Percentiles rank a stretch among this genome's conserved stretches.
Evolutionary conservation across 2,329 filamentous ascomycete genomes (phyloP).

Genomic region (Pseudogymnoascus sp.): DNA sequence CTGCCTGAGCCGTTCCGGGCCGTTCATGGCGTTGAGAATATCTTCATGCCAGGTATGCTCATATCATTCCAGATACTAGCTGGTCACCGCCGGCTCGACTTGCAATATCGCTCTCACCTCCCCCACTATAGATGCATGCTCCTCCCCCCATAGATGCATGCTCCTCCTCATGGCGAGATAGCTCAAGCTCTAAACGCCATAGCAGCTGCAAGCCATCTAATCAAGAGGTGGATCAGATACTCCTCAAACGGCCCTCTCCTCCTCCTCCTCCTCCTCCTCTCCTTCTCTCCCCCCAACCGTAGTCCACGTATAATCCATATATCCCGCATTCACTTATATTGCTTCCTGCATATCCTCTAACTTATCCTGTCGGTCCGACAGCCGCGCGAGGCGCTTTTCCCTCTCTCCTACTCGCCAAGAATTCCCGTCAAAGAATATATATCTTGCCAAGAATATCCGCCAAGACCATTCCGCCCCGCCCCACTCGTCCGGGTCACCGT

Average conservation of each 20-base stretch:
- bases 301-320: neutral
- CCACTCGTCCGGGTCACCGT: conserved; percentile 8
- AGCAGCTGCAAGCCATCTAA: neutral
- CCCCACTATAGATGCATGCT: neutral
- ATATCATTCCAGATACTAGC: neutral
- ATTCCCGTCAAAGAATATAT: neutral
- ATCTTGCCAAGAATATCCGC: neutral
- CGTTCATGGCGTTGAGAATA: neutral
- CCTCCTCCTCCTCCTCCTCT: neutral
- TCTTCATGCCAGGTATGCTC: neutral
- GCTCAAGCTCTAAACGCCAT: neutral
- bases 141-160: neutral
- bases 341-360: neutral
- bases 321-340: neutral
- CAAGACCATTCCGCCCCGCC: conserved; percentile 4
- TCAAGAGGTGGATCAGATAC: neutral
- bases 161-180: neutral
- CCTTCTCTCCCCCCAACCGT: neutral
- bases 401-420: conserved; percentile 1
- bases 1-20: neutral
- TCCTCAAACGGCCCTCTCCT: neutral
- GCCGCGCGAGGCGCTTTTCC: neutral
- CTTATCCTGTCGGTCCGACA: neutral
- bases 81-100: neutral
- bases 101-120: neutral